Percentiles rank a stretch among this genome's conserved stretches.
These are phyloP conservation scores for Dillenia turbinata DNA, from an alignment of 164 flowering plant genomes.

Conservation along the genomic window DNA sequence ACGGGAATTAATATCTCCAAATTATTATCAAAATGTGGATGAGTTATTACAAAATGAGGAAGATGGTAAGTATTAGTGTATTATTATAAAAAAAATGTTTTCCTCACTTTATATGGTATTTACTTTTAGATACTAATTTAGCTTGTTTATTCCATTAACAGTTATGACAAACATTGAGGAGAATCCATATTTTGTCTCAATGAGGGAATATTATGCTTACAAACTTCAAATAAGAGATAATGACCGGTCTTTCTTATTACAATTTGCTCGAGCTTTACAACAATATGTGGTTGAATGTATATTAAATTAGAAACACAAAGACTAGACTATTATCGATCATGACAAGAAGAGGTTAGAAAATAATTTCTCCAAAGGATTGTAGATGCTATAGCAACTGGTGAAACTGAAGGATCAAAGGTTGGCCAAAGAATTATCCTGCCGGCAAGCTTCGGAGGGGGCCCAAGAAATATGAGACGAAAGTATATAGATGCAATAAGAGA, in stretches of 20 bases:
- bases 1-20: neutral
- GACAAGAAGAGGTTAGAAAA: conserved; percentile 7
- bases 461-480: conserved; percentile 9
- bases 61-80: neutral
- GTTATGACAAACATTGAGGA: neutral
- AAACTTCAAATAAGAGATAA: neutral
- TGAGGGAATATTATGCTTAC: neutral
- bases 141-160: neutral
- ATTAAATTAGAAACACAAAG: conserved; percentile 8
- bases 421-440: conserved; percentile 4
- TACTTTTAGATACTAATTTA: neutral
- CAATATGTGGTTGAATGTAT: conserved; percentile 18
- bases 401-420: neutral
- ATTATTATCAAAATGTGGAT: neutral
- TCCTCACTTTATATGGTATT: neutral
- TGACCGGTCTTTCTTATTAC: neutral
- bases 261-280: conserved; percentile 6
- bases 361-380: conserved; percentile 11
- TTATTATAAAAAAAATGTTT: neutral
- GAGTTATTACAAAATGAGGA: neutral
- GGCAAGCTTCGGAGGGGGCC: conserved; percentile 9
- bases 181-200: neutral
- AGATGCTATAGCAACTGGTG: neutral
- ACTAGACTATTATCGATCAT: conserved; percentile 3
- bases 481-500: conserved; percentile 13